Base-by-base conservation (phyloP, 1,284 basidiomycete genomes). In the Ustilago tritici region DNA sequence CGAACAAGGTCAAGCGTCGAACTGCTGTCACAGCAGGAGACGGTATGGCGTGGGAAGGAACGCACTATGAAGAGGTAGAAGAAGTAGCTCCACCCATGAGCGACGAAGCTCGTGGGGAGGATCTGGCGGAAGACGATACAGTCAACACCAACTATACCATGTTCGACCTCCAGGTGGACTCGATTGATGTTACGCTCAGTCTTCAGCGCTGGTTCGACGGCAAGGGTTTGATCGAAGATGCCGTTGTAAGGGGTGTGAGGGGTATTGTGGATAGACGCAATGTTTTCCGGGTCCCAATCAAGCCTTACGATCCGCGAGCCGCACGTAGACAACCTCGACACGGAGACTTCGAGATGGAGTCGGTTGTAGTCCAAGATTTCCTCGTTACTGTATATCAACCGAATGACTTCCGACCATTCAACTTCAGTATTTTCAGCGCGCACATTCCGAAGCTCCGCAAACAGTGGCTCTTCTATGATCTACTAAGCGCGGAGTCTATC, bases 341-440 rank as follows among this genome's bases (percentile, higher is more conserved):
- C 0, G 94, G 95, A 40, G 95, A 98, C 86, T 98, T 99, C 85
- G 93, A 97, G 83, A 90, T 99, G 32, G 93, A 96, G 72, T 92
- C 91, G 2, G 89, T 99, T 9, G 90, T 92, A 76, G 88, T 99
- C 8, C 94, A 98, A 86, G 96, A 99, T 85, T 90, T 98, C 23
- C 90, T 99, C 10, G 89, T 98, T 46, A 99, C 96, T 1, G 92
- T 99, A 15, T 94, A 98, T 85, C 96, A 99, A 84, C 96, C 96
- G 1, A 92, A 91, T 40, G 90, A 91, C 64, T 98, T 99, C 88
- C 90, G 96, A 4, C 96, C 96, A 1, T 87, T 87, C 59, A 98
- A 95, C 11, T 92, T 95, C 19, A 96, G 94, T 9, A 95, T 99
- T 65, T 99, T 99, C 88, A 92, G 92, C 70, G 96, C 95, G n/a